phyloP scores from a whole-genome alignment of 2,329 filamentous ascomycete species.

The Penicillium freii region DNA sequence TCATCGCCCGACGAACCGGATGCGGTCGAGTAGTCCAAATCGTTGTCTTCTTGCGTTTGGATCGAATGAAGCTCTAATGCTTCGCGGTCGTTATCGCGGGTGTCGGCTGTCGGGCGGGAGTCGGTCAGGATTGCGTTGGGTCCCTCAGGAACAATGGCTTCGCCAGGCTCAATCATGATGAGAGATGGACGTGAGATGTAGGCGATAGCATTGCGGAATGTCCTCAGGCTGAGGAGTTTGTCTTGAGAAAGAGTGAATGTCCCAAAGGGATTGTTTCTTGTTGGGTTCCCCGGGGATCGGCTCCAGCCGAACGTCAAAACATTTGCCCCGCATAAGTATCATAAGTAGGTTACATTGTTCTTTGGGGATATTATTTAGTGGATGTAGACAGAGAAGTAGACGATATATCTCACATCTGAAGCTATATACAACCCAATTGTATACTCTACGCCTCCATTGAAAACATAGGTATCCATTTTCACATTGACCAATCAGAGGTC shows the following conservation, averaged over 20 bases:
- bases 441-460: background rate
- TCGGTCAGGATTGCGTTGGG: conserved; percentile 11
- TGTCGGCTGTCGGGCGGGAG: conserved; percentile 9
- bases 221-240: background rate
- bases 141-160: background rate
- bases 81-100: conserved; percentile 16
- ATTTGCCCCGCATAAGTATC: conserved; percentile 1
- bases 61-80: conserved; percentile 33
- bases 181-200: no score
- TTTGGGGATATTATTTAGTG: background rate
- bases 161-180: conserved; percentile 10
- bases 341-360: background rate
- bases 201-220: background rate
- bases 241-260: background rate
- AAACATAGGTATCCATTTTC: background rate
- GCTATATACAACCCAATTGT: background rate
- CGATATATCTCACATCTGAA: background rate
- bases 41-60: conserved; percentile 29
- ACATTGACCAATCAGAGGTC: conserved; percentile 9
- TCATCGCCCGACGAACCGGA: conserved; percentile 38
- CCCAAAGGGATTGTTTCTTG: background rate
- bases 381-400: background rate
- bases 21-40: conserved; percentile 22
- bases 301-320: conserved; percentile 10
- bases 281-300: conserved; percentile 15